Evolutionary conservation across 805 yeast genomes (phyloP).

Genomic region (Candida multigemmis): DNA sequence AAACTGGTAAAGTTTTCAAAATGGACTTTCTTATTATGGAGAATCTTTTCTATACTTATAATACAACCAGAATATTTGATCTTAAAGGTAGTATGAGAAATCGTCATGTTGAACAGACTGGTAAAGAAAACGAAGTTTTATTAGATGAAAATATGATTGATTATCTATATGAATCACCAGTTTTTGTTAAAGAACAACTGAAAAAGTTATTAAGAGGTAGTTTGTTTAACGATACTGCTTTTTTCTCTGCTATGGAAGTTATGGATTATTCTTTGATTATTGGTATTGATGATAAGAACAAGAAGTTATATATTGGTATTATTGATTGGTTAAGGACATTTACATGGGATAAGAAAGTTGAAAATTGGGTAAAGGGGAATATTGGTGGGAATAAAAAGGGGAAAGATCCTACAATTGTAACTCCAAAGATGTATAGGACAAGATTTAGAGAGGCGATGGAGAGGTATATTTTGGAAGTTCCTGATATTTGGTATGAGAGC

Average conservation of each 20-base stretch:
- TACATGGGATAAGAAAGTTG: conserved; percentile 98
- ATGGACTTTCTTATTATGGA: conserved; percentile 95
- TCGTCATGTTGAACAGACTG: conserved; percentile 94
- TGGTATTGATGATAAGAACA: conserved; percentile 67
- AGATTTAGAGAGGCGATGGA: conserved; percentile 98
- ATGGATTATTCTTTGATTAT: conserved; percentile 97
- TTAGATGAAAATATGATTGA: conserved; percentile 98
- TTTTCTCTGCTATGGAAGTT: conserved; percentile 92
- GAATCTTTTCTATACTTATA: conserved; percentile 77
- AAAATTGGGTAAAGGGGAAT: conserved; percentile 97
- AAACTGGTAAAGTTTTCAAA: conserved; percentile 66
- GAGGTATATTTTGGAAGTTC: conserved; percentile 87
- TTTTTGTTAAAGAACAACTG: conserved; percentile 87
- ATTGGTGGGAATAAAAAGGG: conserved; percentile 77
- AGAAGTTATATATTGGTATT: conserved; percentile 79
- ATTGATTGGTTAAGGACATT: conserved; percentile 91
- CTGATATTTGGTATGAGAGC: conserved; percentile 55
- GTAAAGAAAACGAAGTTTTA: conserved; percentile 87
- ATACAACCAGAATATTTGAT: conserved; percentile 82
- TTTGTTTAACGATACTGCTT: conserved; percentile 89
- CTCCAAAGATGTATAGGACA: conserved; percentile 91
- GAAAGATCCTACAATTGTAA: conserved; percentile 92
- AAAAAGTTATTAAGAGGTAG: conserved; percentile 81
- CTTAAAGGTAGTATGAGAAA: conserved; percentile 97
- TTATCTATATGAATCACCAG: conserved; percentile 91